Percentiles rank a stretch among this genome's conserved stretches.
These are phyloP conservation scores for Saccharomyces pastorianus DNA, from an alignment of 1,139 yeast species.

Conservation along the genomic window DNA sequence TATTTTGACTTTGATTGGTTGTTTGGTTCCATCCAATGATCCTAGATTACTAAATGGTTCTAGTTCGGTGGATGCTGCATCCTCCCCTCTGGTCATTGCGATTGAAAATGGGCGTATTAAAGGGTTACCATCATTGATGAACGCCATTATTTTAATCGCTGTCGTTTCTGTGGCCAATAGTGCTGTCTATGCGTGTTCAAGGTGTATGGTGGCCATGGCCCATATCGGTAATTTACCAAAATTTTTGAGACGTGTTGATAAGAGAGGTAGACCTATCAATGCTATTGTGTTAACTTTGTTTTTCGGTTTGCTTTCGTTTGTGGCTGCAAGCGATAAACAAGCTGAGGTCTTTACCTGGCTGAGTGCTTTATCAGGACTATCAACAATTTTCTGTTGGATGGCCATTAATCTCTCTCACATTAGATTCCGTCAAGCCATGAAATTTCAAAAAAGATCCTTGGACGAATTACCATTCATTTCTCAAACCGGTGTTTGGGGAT, in stretches of 20 bases:
- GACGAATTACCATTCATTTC: no score
- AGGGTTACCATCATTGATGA: constrained; percentile 46
- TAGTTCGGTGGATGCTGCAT: constrained; percentile 43
- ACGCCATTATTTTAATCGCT: constrained; percentile 47
- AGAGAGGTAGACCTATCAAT: constrained; percentile 54
- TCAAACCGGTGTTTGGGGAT: constrained; percentile 23
- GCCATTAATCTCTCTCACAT: constrained; percentile 17
- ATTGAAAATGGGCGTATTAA: constrained; percentile 42
- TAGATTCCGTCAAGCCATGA: no score
- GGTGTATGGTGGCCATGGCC: constrained; percentile 61
- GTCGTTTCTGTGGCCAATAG: constrained; percentile 63
- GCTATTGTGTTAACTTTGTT: constrained; percentile 46
- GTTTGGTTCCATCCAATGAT: constrained; percentile 60
- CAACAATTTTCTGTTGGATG: constrained; percentile 62
- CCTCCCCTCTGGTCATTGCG: constrained; percentile 49
- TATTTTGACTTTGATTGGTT: constrained; percentile 54
- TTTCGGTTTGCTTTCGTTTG: constrained; percentile 52
- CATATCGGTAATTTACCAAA: constrained; percentile 58
- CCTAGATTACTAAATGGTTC: constrained; percentile 40
- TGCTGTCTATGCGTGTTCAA: constrained; percentile 56
- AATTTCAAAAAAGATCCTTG: no score
- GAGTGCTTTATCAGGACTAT: constrained; percentile 56
- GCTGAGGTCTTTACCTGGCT: constrained; percentile 60
- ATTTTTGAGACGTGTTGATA: constrained; percentile 50
- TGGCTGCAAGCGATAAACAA: constrained; percentile 53